These are phyloP conservation scores for Scheffersomyces cryptocercus DNA, from an alignment of 1,139 yeast species.

Conservation along the genomic window DNA sequence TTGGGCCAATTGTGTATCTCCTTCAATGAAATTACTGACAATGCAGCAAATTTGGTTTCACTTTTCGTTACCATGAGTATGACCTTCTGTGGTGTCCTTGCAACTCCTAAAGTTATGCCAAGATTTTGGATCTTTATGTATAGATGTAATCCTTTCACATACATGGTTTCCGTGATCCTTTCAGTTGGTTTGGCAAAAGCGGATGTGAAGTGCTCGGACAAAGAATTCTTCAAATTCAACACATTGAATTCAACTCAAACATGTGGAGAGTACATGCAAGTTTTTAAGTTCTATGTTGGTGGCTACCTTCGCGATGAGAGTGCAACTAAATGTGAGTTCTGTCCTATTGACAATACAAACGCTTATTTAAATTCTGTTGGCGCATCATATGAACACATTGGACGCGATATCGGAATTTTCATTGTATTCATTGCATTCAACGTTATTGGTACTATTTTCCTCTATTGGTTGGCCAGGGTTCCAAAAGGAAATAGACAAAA, in stretches of 20 bases:
- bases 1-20: slow-evolving; percentile 18
- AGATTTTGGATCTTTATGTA: slow-evolving; percentile 63
- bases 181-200: slow-evolving; percentile 44
- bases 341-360: slow-evolving; percentile 35
- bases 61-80: slow-evolving; percentile 33
- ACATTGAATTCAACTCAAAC: slow-evolving; percentile 55
- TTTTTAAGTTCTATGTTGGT: slow-evolving; percentile 28
- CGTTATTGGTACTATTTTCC: slow-evolving; percentile 47
- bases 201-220: slow-evolving; percentile 49
- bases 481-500: slow-evolving; percentile 42
- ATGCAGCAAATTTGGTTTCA: slow-evolving; percentile 47
- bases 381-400: slow-evolving; percentile 5
- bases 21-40: slow-evolving; percentile 26
- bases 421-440: slow-evolving; percentile 50
- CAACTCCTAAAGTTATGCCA: slow-evolving; percentile 47
- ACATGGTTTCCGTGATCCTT: slow-evolving; percentile 50
- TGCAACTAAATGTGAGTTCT: slow-evolving; percentile 48
- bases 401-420: slow-evolving; percentile 9
- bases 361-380: slow-evolving; percentile 17
- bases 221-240: slow-evolving; percentile 51
- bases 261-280: slow-evolving; percentile 41
- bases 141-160: slow-evolving; percentile 55
- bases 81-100: slow-evolving; percentile 60
- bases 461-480: slow-evolving; percentile 80
- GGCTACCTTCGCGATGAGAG: slow-evolving; percentile 46